These are phyloP conservation scores for Oryza longistaminata DNA, from an alignment of 176 grass and related monocot species.

Conservation along the genomic window DNA sequence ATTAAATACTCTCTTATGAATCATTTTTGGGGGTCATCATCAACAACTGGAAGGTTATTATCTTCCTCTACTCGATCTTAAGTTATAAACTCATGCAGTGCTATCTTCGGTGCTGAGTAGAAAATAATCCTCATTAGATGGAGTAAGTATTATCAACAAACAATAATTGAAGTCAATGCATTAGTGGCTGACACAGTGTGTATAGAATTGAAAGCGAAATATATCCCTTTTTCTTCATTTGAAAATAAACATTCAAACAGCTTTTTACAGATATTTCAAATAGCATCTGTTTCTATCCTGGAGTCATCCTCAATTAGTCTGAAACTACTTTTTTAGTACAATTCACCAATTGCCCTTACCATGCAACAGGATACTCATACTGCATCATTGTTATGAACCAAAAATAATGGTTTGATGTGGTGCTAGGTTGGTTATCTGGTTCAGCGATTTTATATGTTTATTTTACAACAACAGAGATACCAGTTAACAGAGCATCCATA, in stretches of 20 bases:
- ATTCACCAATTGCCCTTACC: background rate
- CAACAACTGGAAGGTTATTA: background rate
- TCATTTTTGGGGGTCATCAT: background rate
- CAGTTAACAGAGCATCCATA: constrained; percentile 3
- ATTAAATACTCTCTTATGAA: background rate
- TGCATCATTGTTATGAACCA: background rate
- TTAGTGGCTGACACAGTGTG: background rate
- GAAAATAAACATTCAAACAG: constrained; percentile 36
- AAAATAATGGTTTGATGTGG: background rate
- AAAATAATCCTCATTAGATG: background rate
- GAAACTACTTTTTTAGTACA: constrained; percentile 15
- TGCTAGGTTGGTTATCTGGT: background rate
- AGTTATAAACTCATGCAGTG: background rate
- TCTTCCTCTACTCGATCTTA: background rate
- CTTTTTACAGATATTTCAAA: background rate
- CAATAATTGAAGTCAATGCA: constrained; percentile 9
- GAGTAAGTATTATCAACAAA: constrained; percentile 9
- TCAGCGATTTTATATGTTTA: background rate
- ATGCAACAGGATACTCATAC: background rate
- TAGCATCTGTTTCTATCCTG: background rate
- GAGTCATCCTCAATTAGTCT: background rate
- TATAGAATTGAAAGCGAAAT: background rate
- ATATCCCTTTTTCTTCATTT: constrained; percentile 6
- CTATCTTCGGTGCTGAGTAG: background rate
- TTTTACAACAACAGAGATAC: background rate